Conservation (phyloP, 2,329 filamentous ascomycete species). For the Neoscytalidium dimidiatum region DNA sequence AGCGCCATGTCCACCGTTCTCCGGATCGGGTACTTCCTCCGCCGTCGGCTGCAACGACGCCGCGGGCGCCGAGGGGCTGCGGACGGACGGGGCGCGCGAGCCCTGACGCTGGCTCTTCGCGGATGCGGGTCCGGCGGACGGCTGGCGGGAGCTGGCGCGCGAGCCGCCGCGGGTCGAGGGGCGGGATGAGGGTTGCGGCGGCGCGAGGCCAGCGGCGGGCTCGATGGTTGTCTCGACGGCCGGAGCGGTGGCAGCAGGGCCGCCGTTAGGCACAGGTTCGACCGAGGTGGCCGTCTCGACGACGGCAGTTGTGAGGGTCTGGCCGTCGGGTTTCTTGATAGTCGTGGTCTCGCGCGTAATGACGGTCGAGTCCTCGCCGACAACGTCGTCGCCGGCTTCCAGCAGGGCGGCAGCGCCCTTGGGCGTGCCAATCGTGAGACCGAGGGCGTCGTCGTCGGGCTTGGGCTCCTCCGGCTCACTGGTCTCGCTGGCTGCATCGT, state of each 20-base stretch:
- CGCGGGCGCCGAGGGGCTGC: neutral
- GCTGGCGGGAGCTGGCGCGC: neutral
- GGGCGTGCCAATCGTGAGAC: conserved; percentile 15
- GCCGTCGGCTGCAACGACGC: neutral
- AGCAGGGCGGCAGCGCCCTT: conserved; percentile 16
- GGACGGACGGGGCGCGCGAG: conserved; percentile 3
- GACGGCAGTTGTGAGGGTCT: neutral
- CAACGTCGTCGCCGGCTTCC: neutral
- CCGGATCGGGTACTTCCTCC: neutral
- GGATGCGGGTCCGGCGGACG: neutral
- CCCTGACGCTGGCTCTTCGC: neutral
- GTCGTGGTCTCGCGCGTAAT: neutral
- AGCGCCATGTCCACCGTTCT: neutral
- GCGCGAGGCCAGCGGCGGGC: neutral
- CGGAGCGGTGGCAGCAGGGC: neutral
- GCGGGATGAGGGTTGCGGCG: neutral
- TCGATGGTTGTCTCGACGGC: neutral
- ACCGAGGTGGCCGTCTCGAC: neutral
- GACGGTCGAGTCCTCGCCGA: neutral
- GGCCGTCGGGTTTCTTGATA: conserved; percentile 4
- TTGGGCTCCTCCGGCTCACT: conserved; percentile 13
- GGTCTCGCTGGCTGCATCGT: conserved; percentile 4
- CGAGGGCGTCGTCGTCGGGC: conserved; percentile 12
- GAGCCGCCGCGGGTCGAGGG: neutral
- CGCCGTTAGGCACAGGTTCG: neutral